Evolutionary conservation across 805 yeast species (phyloP).

Genomic region (Pichia paraexigua): DNA sequence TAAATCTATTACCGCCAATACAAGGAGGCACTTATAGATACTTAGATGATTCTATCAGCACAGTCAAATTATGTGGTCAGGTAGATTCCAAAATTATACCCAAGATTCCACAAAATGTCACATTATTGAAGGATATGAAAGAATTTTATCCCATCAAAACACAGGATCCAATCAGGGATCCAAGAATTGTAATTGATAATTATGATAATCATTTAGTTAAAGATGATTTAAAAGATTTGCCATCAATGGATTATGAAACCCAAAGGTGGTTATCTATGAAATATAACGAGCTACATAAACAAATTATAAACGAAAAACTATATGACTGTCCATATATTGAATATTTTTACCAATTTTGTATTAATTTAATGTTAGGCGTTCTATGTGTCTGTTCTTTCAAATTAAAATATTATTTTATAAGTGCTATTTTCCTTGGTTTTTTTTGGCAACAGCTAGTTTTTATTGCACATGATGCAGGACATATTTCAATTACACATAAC

Average conservation of each 20-base stretch:
- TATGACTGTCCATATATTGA: slow-evolving; percentile 70
- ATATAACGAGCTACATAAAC: slow-evolving; percentile 54
- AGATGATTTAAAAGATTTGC: slow-evolving; percentile 49
- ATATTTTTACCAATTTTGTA: slow-evolving; percentile 59
- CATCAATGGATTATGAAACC: slow-evolving; percentile 59
- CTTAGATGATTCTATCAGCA: slow-evolving; percentile 11
- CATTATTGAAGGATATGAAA: slow-evolving; percentile 33
- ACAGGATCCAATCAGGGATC: slow-evolving; percentile 40
- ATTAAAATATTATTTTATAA: slow-evolving; percentile 35
- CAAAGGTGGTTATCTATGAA: slow-evolving; percentile 49
- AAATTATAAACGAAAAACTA: slow-evolving; percentile 47
- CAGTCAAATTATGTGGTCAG: slow-evolving; percentile 31
- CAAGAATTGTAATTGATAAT: slow-evolving; percentile 42
- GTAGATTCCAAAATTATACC: slow-evolving; percentile 39
- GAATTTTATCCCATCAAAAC: slow-evolving; percentile 29
- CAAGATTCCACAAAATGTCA: slow-evolving; percentile 40
- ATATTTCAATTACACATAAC: slow-evolving; percentile 72
- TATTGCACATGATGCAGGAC: slow-evolving; percentile 89
- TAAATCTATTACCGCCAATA: slow-evolving; percentile 75
- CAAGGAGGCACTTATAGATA: slow-evolving; percentile 60
- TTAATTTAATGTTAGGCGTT: slow-evolving; percentile 48
- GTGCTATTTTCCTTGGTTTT: slow-evolving; percentile 62
- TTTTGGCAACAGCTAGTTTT: slow-evolving; percentile 90
- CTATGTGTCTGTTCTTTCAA: slow-evolving; percentile 44
- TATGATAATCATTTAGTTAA: slow-evolving; percentile 51